Evolutionary conservation across 73 alveolate genomes (phyloP).

Genomic region (Tetrahymena borealis): DNA sequence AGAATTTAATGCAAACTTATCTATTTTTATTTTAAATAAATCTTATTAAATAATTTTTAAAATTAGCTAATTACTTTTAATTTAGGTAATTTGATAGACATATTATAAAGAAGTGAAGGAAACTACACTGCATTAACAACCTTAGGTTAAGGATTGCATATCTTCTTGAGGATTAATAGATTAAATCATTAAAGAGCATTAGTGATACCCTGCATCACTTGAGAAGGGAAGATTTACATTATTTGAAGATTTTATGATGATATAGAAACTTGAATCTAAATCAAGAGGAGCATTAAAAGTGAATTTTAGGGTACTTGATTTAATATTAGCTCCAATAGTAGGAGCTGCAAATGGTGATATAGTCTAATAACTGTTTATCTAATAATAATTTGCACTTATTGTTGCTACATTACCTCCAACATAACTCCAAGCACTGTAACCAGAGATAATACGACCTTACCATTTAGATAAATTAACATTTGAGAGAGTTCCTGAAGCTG

Average conservation of each 20-base stretch:
- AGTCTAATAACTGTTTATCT: not conserved
- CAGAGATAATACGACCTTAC: not conserved
- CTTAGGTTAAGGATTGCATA: not conserved
- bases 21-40: not conserved
- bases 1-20: not conserved
- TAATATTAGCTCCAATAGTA: not conserved
- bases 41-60: not conserved
- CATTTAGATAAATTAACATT: not conserved
- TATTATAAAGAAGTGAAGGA: not conserved
- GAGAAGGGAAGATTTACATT: not conserved
- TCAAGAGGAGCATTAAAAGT: not conserved
- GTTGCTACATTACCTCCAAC: not conserved
- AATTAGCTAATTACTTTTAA: not conserved
- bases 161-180: not conserved
- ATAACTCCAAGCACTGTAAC: not conserved
- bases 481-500: not conserved
- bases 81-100: not conserved
- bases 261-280: not conserved
- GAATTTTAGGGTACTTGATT: not conserved
- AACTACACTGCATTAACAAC: not conserved
- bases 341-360: not conserved
- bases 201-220: not conserved
- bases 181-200: not conserved
- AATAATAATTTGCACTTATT: not conserved
- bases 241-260: not conserved